Base-by-base conservation (phyloP, 2,329 filamentous ascomycete genomes). In the Penicillium sp. region DNA sequence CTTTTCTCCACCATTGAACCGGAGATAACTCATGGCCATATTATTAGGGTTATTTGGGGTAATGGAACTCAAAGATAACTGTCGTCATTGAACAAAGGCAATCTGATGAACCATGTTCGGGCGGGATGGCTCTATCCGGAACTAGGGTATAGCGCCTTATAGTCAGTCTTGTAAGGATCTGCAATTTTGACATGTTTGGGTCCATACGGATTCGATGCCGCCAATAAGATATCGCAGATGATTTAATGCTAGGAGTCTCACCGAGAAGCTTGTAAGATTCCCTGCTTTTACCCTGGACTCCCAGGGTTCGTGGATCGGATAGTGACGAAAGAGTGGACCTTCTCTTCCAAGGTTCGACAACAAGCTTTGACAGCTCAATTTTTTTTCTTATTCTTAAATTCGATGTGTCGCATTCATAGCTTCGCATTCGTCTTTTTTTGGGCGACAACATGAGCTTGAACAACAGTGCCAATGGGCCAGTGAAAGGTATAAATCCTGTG, bases 311-410 rank as follows among this genome's bases (percentile, higher is more conserved):
- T 40, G 16, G 18, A 18, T 40, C 38, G 38, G 38, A 21, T 40
- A 40, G 49, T 52, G 49, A 52, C 49, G 49, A 52, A 42, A 52
- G 29, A 47, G 49, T 52, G 49, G 49, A 47, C 43, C 27, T 24
- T 24, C 4, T 9, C 9, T 32, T 42, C 38, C 43, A 22, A 42
- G 27, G 27, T 13, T 32, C 47, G 34, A 34, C 21, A 18, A 42
- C 49, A 49, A 43, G 47, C 38, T 42, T 52, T 52, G 34, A 40
- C 36, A 52, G 36, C 16, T 38, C 36, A 14, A 34, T 27, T 16
- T 38, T 42, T 49, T 43, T 34, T 18, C 2, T 21, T 4, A n/a
- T 18, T n/a, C 16, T 32, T 31, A 43, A 43, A 43, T 43, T n/a
- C 11, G 13, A 14, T 32, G 27, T 44, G n/a, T 44, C 24, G 22